Conservation (phyloP, 2,329 filamentous ascomycete species). For the Blastomyces emzantsi region DNA sequence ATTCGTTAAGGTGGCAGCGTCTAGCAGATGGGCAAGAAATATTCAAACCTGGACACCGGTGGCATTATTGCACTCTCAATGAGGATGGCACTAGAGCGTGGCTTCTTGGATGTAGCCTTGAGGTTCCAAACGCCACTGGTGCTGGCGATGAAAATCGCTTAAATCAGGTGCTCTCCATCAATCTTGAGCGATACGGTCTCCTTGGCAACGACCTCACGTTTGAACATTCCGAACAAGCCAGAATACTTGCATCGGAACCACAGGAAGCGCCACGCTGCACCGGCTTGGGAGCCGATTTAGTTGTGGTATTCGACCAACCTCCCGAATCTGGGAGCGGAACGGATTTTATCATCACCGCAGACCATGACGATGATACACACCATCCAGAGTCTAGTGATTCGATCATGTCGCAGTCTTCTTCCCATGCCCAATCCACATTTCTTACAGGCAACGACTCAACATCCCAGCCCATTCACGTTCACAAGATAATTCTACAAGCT, state of each 20-base stretch:
- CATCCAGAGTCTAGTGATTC: conserved; percentile 58
- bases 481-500: conserved; percentile 86
- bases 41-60: conserved; percentile 83
- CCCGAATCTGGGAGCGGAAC: conserved; percentile 78
- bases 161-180: conserved; percentile 88
- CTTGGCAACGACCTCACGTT: conserved; percentile 65
- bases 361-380: conserved; percentile 53
- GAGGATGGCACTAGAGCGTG: conserved; percentile 93
- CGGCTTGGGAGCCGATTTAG: conserved; percentile 75
- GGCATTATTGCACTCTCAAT: conserved; percentile 97
- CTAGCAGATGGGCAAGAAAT: conserved; percentile 90
- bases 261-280: conserved; percentile 44
- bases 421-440: conserved; percentile 26
- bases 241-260: conserved; percentile 46
- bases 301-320: conserved; percentile 74
- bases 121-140: conserved; percentile 57
- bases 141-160: conserved; percentile 80
- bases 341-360: conserved; percentile 85
- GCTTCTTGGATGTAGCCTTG: conserved; percentile 85
- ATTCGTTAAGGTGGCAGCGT: conserved; percentile 85
- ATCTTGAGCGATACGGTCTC: conserved; percentile 83
- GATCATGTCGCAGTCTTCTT: conserved; percentile 29
- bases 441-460: conserved; percentile 41
- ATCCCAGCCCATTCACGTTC: conserved; percentile 82
- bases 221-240: conserved; percentile 43